phyloP scores from a whole-genome alignment of 1,139 yeast species.

The Debaryomyces coudertii region DNA sequence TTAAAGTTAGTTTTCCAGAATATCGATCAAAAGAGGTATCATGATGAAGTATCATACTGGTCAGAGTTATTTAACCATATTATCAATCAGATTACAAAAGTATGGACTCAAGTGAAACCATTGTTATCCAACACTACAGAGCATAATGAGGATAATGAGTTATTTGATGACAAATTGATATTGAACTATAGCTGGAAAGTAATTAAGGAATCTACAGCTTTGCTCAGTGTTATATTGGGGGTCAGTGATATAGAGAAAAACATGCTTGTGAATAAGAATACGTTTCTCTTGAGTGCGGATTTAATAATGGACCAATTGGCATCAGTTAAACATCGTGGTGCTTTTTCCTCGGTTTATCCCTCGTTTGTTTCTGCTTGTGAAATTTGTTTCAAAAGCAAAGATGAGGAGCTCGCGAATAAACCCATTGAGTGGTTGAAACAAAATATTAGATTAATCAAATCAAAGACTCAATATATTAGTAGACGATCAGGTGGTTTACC shows the following conservation, averaged over 20 bases:
- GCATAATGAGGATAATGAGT: constrained; percentile 33
- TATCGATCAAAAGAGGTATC: constrained; percentile 11
- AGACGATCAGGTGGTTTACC: constrained; percentile 95
- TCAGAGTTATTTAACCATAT: constrained; percentile 9
- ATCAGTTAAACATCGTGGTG: constrained; percentile 84
- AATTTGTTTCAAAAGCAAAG: constrained; percentile 38
- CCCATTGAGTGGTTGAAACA: constrained; percentile 60
- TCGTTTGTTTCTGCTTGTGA: constrained; percentile 67
- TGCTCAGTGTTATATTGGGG: constrained; percentile 45
- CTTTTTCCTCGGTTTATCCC: constrained; percentile 85
- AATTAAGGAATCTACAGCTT: constrained; percentile 70
- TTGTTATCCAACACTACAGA: constrained; percentile 65
- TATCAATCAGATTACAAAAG: constrained; percentile 23
- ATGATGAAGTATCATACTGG: constrained; percentile 9
- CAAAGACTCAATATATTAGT: constrained; percentile 69
- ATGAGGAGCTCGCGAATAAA: constrained; percentile 31
- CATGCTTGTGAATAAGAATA: background rate
- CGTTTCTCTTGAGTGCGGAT: constrained; percentile 20
- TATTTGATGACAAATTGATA: constrained; percentile 51
- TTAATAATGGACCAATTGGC: constrained; percentile 68
- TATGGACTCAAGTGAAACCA: constrained; percentile 60
- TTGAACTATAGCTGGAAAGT: constrained; percentile 82
- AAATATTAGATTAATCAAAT: constrained; percentile 55
- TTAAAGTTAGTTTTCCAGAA: constrained; percentile 51
- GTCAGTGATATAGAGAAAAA: constrained; percentile 19